These are phyloP conservation scores for Penicillium sp. DNA, from an alignment of 2,329 filamentous ascomycete species.

Conservation along the genomic window DNA sequence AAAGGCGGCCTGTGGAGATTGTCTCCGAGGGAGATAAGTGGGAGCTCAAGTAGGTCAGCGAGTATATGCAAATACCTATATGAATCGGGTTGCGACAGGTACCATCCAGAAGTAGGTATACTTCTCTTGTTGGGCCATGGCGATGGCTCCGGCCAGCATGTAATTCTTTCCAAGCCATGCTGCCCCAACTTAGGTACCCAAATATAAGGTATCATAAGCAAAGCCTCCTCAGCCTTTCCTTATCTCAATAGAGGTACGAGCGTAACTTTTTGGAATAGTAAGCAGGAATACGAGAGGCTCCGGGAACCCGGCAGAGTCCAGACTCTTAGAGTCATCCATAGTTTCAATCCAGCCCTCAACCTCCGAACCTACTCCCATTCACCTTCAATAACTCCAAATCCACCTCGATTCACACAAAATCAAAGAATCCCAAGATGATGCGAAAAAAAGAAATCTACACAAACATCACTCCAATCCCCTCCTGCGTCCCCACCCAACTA, in stretches of 20 bases:
- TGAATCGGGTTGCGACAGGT: not conserved
- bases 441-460: conserved; percentile 44
- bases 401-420: not conserved
- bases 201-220: not conserved
- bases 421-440: conserved; percentile 13
- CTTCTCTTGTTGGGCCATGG: not conserved
- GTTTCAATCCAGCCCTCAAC: not conserved
- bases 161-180: not conserved
- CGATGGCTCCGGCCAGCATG: not conserved
- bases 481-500: conserved; percentile 62
- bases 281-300: not conserved
- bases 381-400: not conserved
- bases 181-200: not conserved
- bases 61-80: too few relatives aligned
- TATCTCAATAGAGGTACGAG: not conserved
- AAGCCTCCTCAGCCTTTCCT: not conserved
- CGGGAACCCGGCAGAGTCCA: not conserved
- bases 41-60: conserved; percentile 56
- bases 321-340: not conserved
- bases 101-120: not conserved
- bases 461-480: conserved; percentile 71
- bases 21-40: conserved; percentile 48
- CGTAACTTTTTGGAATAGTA: not conserved
- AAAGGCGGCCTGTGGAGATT: conserved; percentile 74
- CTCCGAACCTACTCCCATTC: not conserved